phyloP scores from a whole-genome alignment of 768 basidiomycete species.

The Tricholoma sp. region DNA sequence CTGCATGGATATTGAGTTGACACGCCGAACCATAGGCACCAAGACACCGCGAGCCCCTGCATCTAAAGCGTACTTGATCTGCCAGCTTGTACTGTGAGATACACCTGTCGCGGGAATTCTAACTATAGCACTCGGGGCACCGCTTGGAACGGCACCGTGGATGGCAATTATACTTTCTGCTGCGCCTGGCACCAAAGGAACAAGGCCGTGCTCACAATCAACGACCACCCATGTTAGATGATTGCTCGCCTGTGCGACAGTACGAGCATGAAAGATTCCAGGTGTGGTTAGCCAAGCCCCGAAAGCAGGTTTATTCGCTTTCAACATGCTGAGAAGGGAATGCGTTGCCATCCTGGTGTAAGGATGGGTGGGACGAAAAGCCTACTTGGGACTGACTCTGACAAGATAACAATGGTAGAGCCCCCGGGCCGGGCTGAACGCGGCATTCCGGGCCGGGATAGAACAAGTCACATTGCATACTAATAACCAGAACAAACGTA shows the following conservation, averaged over 20 bases:
- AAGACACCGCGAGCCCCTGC: constrained; percentile 61
- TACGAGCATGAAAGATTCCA: constrained; percentile 53
- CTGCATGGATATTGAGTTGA: background rate
- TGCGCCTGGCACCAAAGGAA: constrained; percentile 49
- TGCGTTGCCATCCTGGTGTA: constrained; percentile 41
- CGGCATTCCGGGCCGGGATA: no score
- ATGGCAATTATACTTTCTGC: constrained; percentile 54
- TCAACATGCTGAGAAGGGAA: constrained; percentile 48
- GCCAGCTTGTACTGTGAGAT: constrained; percentile 54
- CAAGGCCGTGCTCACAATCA: constrained; percentile 66
- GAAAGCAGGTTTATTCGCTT: constrained; percentile 54
- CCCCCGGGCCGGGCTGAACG: no score
- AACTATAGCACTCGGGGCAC: constrained; percentile 51
- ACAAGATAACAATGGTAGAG: no score
- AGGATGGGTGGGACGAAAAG: background rate
- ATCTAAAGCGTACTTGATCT: constrained; percentile 68
- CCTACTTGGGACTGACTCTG: no score
- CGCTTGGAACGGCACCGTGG: constrained; percentile 34
- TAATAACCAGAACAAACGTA: no score
- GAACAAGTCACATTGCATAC: no score
- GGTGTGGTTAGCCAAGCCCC: constrained; percentile 64
- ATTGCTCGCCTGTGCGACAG: constrained; percentile 49
- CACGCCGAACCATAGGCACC: constrained; percentile 54
- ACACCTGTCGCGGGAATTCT: constrained; percentile 61
- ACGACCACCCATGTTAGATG: constrained; percentile 60